phyloP scores from a whole-genome alignment of 2,329 filamentous ascomycete species.

The Berkeleyomyces basicola region DNA sequence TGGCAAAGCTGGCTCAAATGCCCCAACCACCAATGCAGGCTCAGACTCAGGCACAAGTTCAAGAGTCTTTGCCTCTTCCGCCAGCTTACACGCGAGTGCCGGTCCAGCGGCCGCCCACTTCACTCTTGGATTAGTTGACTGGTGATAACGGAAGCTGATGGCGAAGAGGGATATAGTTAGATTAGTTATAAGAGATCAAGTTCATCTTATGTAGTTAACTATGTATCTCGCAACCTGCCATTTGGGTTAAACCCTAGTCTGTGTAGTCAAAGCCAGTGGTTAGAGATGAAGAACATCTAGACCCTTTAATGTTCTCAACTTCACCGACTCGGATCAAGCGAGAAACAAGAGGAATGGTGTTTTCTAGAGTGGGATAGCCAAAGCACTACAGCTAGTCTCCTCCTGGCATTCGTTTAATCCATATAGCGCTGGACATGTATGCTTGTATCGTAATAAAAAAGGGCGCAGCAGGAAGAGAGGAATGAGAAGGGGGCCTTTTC shows the following conservation, averaged over 20 bases:
- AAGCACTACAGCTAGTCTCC: neutral
- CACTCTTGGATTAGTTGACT: constrained; percentile 3
- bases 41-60: neutral
- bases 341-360: neutral
- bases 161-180: neutral
- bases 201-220: too few species aligned
- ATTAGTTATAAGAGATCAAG: too few species aligned
- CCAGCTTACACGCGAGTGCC: neutral
- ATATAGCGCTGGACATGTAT: neutral
- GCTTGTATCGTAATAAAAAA: too few species aligned
- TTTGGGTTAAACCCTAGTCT: neutral
- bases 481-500: neutral
- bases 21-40: neutral
- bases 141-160: neutral
- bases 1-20: constrained; percentile 30
- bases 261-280: neutral
- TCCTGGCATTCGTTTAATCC: neutral
- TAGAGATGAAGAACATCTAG: neutral
- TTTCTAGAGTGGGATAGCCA: neutral
- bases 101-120: neutral
- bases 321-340: neutral
- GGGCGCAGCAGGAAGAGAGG: neutral
- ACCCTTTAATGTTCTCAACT: neutral
- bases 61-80: neutral
- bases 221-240: neutral